Base-by-base conservation (phyloP, 441 rosid genomes). In the Pelargonium cotyledonis region DNA sequence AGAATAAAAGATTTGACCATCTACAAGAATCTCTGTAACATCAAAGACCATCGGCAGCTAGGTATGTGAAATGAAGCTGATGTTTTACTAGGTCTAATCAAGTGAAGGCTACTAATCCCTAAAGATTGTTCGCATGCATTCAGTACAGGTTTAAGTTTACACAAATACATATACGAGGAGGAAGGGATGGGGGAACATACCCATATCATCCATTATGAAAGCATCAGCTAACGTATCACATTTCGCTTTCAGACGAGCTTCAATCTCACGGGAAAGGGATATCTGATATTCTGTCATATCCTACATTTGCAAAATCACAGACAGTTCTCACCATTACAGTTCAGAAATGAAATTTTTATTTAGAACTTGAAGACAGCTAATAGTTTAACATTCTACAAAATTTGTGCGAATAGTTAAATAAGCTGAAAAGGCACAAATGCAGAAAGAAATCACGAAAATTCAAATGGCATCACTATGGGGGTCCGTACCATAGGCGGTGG, bases 201-300 rank as follows among this genome's bases (percentile, higher is more conserved):
- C 99, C 64, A 85, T 77, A 76, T 91, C 97, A 81, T 91, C 96
- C 79, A 85, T 63, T 0, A 57, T 78, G 77, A 94, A 85, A 51
- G 95, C 90, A 78, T 91, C 94, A 41, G 91, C 86, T 75, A 94
- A 79, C 77, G 83, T 89, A 79, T 89, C 92, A 79, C 95, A 89
- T 76, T 94, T 94, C 68, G 82, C 86, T 75, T 86, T 89, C 80
- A 94, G 61, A 62, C 90, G 88, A 70, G 85, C 76, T 71, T 94
- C 97, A 62, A 94, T 87, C 89, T 94, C 99, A 23, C 79, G 81
- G 57, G 88, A 84, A 79, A 91, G 88, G 69, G 88, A 83, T 82
- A 87, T 86, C 77, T 89, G 98, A 69, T 89, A 89, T 69, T 93
- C 93, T 70, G 89, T 79, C 84, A 82, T 84, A 76, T 90, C 96